Evolutionary conservation across 2,329 filamentous ascomycete species (phyloP), one percentile per base, ranked within the genome.

Genomic region (Aspergillus hiratsukae): DNA sequence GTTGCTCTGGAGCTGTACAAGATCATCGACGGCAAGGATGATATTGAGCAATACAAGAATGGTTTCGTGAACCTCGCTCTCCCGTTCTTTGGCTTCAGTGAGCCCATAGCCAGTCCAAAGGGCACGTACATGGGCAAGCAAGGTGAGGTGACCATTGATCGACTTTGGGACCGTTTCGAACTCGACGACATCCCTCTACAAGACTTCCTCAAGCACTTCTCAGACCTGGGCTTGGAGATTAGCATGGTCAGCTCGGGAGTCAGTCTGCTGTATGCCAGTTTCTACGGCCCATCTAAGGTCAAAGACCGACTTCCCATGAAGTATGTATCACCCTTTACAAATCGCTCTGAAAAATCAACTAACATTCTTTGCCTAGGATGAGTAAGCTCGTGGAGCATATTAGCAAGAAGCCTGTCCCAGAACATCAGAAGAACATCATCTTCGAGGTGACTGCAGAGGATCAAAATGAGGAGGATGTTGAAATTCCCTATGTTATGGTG

Each of bases 1-100:
- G 91, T 99, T 53, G 83, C 95, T 17, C 79, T 99, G 48, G 94
- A 99, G 79, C 79, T 97, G 49, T 97, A 90, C 87, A 99, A 99
- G 85, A 84, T 99, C 61, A 81, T 99, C 48, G 94, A 97, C 69
- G 93, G 91, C 70, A 97, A 99, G 81, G 85, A 83, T n/a, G 91
- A 97, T 66, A 88, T 97, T 62, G 94, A 97, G 78, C 90, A 97
- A 76, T 99, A 95, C 86, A 97, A 97, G 84, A 99, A 99, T 71
- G 94, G 94, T 17, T 99, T 99, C 75, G 83, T 97, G 77, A 99
- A 99, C 78, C 78, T 99, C 64, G 94, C 94, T 1, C 79, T 99
- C 61, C 94, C 94, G 0, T 97, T 99, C 83, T 96, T 99, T 66
- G 93, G 93, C 41, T 99, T 99, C 83, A 96, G 91, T 69, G 94